These are phyloP conservation scores for Hirschioporus abietinus DNA, from an alignment of 768 basidiomycete genomes.

Conservation along the genomic window DNA sequence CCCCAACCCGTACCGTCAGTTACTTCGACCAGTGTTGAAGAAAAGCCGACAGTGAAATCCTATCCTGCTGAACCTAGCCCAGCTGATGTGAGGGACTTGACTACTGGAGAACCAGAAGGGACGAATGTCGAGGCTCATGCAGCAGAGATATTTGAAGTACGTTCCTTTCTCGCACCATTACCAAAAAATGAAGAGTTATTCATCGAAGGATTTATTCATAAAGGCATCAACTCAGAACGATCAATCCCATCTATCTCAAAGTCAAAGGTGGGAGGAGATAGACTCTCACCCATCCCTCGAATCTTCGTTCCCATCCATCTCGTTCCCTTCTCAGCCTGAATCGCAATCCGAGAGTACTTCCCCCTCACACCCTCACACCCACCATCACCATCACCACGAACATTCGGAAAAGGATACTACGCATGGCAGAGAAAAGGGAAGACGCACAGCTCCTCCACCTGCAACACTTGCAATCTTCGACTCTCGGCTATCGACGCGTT, in stretches of 20 bases:
- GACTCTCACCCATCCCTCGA: conserved; percentile 39
- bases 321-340: conserved; percentile 60
- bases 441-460: conserved; percentile 29
- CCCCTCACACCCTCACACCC: conserved; percentile 14
- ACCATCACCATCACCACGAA: conserved; percentile 19
- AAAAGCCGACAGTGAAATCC: not conserved
- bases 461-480: conserved; percentile 72
- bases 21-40: not conserved
- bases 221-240: conserved; percentile 7
- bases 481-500: conserved; percentile 54
- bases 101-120: conserved; percentile 29
- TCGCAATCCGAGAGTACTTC: conserved; percentile 31
- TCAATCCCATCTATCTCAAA: not conserved
- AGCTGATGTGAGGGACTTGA: conserved; percentile 35
- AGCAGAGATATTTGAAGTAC: conserved; percentile 23
- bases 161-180: conserved; percentile 22
- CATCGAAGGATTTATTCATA: conserved; percentile 7
- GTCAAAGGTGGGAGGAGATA: conserved; percentile 71
- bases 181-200: too few relatives aligned
- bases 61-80: conserved; percentile 28
- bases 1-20: not conserved
- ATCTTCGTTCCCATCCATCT: conserved; percentile 75
- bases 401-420: conserved; percentile 5
- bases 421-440: not conserved
- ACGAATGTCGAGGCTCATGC: conserved; percentile 11